These are phyloP conservation scores for Naganishia albida DNA, from an alignment of 1,284 basidiomycete species.

Conservation along the genomic window DNA sequence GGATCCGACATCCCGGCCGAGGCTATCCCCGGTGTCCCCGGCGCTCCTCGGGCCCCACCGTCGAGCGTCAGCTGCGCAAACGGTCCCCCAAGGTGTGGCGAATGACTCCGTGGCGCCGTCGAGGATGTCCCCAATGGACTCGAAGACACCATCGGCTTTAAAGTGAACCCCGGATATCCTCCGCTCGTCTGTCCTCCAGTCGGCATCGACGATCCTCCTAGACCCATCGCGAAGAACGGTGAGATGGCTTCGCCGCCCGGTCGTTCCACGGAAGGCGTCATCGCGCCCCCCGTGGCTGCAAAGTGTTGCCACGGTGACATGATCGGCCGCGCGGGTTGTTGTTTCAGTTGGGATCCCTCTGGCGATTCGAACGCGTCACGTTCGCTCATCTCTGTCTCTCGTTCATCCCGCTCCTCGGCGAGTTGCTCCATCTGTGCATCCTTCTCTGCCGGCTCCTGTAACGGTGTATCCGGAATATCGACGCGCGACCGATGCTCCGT, in stretches of 20 bases:
- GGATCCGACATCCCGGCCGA: conserved; percentile 17
- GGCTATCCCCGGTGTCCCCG: conserved; percentile 22
- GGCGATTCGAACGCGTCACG: background rate
- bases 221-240: conserved; percentile 30
- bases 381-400: background rate
- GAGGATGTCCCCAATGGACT: conserved; percentile 31
- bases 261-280: conserved; percentile 49
- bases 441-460: conserved; percentile 1
- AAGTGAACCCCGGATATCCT: conserved; percentile 20
- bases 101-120: conserved; percentile 37
- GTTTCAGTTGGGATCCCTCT: background rate
- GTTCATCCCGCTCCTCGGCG: background rate
- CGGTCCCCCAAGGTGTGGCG: conserved; percentile 50
- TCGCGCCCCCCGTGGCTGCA: conserved; percentile 51
- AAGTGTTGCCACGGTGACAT: conserved; percentile 51
- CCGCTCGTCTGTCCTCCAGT: background rate
- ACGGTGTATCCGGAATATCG: conserved; percentile 19
- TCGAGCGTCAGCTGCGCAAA: conserved; percentile 53
- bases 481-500: conserved; percentile 18
- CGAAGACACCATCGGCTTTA: background rate
- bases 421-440: background rate
- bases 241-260: conserved; percentile 30
- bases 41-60: conserved; percentile 17
- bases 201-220: background rate
- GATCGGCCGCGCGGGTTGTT: conserved; percentile 7